Conservation (phyloP, 2,329 filamentous ascomycete genomes). For the Pseudogymnoascus sp. region DNA sequence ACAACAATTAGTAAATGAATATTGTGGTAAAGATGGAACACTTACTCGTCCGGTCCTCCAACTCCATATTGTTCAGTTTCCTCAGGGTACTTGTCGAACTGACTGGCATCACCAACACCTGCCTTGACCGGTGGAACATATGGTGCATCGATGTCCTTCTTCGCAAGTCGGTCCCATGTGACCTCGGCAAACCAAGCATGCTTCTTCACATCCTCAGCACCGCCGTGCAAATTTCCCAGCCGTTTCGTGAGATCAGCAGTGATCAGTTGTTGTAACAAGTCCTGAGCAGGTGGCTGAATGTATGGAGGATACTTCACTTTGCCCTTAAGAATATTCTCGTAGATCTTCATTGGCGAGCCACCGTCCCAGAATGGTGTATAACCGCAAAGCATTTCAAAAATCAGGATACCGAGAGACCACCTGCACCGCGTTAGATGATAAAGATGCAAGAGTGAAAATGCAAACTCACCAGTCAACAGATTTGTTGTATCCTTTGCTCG, state of each 20-base stretch:
- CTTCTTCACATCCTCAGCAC: slow-evolving; percentile 85
- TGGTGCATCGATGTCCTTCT: slow-evolving; percentile 96
- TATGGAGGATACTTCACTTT: slow-evolving; percentile 96
- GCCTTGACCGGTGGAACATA: slow-evolving; percentile 95
- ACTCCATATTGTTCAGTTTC: slow-evolving; percentile 88
- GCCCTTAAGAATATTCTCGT: slow-evolving; percentile 96
- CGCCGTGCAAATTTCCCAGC: slow-evolving; percentile 86
- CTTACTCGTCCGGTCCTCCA: slow-evolving; percentile 77
- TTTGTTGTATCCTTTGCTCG: slow-evolving; percentile 98
- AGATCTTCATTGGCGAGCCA: slow-evolving; percentile 97
- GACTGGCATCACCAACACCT: slow-evolving; percentile 87
- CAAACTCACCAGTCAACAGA: slow-evolving; percentile 87
- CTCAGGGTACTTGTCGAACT: slow-evolving; percentile 97
- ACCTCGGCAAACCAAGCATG: slow-evolving; percentile 97
- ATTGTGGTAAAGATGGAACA: slow-evolving; percentile 26
- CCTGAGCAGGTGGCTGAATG: slow-evolving; percentile 87
- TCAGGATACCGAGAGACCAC: slow-evolving; percentile 97
- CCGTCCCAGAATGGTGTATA: slow-evolving; percentile 99
- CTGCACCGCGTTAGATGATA: slow-evolving; percentile 37
- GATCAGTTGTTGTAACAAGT: slow-evolving; percentile 86
- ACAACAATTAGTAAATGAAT: neutral
- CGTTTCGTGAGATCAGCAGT: slow-evolving; percentile 92
- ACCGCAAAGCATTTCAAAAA: slow-evolving; percentile 98
- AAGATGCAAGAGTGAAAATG: slow-evolving; percentile 12
- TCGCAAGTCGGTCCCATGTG: slow-evolving; percentile 88